Base-by-base conservation (phyloP, 2,329 filamentous ascomycete species). In the Pezicula rhizophila region DNA sequence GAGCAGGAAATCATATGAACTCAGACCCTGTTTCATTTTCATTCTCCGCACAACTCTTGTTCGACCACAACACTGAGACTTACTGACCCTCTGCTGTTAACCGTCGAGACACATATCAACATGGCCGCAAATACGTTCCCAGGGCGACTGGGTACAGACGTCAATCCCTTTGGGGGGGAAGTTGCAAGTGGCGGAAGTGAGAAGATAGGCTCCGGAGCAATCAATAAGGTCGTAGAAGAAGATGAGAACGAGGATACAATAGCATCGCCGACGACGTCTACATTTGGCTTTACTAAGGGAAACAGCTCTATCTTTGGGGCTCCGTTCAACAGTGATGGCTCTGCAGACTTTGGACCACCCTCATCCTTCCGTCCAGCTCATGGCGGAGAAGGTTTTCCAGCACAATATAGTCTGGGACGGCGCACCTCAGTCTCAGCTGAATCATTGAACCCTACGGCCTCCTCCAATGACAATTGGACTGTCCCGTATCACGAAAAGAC, bases 341-440 rank as follows among this genome's bases (percentile, higher is more conserved):
- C 68, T 31, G 57, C 67, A 15, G 59, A 62, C 28, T 5, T 7
- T 25, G 76, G 79, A 39, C 73, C 73, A 17, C 69, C 73, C 12
- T 70, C 73, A 6, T 63, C 64, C 52, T 61, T 64, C 64, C 61
- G 61, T 45, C 47, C 55, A 35, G 49, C 55, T 25, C 17, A 25
- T 8, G 66, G 80, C 52, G 71, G 78, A 35, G 83, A 88, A 57
- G 83, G 81, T 60, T 89, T 96, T 64, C 93, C 93, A 48, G 86
- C 81, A 59, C 91, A 97, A 67, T 97, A 96, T 72, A 95, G 95
- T 68, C 85, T 96, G 70, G 87, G 82, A 60, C 87, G 93, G 55
- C 88, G 93, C 61, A 96, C 91, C 35, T 97, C 93, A 3, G 93
- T 99, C 46, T 97, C 93, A 37, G 93, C 93, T 45, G 93, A 99